Evolutionary conservation across 129 eudicot species (phyloP).

Genomic region (Pseudognaphalium luteoalbum): DNA sequence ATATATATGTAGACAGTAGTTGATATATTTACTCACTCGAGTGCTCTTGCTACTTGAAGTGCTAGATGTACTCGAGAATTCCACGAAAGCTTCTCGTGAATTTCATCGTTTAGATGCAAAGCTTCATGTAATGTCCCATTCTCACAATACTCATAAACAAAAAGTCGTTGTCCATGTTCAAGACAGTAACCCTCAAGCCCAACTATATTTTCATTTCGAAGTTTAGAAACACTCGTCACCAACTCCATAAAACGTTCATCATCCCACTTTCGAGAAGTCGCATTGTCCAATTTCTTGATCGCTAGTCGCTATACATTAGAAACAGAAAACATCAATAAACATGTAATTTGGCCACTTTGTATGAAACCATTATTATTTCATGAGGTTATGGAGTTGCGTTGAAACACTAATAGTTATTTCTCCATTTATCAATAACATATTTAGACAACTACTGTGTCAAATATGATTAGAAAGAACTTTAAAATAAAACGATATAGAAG

Average conservation of each 20-base stretch:
- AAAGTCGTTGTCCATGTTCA: slow-evolving; percentile 74
- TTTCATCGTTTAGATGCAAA: slow-evolving; percentile 66
- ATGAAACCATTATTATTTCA: not conserved
- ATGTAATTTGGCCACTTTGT: not conserved
- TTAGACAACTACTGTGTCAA: not conserved
- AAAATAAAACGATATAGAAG: not conserved
- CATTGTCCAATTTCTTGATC: slow-evolving; percentile 77
- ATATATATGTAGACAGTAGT: no score
- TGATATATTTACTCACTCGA: slow-evolving; percentile 61
- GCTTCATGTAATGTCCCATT: slow-evolving; percentile 90
- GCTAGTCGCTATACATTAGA: slow-evolving; percentile 57
- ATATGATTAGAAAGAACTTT: not conserved
- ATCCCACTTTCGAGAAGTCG: slow-evolving; percentile 50
- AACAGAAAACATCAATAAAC: slow-evolving; percentile 17
- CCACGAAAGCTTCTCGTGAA: slow-evolving; percentile 81
- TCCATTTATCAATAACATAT: not conserved
- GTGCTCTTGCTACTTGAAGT: slow-evolving; percentile 86
- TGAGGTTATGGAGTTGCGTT: not conserved
- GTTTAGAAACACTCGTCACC: slow-evolving; percentile 57
- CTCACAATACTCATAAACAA: slow-evolving; percentile 69
- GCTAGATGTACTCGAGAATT: slow-evolving; percentile 71
- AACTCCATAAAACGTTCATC: slow-evolving; percentile 68
- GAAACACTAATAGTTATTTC: not conserved
- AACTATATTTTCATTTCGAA: slow-evolving; percentile 70
- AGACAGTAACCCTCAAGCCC: slow-evolving; percentile 81